Percentiles rank a stretch among this genome's conserved stretches.
phyloP scores from a whole-genome alignment of 306 rosid species.

The Prunus mongolica region DNA sequence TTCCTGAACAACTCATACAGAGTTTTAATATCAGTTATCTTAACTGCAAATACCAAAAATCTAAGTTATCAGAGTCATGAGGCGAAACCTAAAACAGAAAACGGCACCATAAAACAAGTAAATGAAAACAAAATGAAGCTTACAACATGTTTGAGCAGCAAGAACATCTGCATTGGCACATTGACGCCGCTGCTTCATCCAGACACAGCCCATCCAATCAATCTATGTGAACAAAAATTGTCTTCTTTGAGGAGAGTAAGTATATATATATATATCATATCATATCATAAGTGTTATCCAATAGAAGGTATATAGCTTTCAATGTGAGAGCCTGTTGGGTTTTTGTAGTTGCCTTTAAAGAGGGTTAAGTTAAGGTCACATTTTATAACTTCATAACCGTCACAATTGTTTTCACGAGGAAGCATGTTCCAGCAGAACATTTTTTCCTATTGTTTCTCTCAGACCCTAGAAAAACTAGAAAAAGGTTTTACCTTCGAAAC shows the following conservation, averaged over 20 bases:
- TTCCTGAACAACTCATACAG: conserved; percentile 50
- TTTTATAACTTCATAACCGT: not conserved
- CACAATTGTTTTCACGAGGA: not conserved
- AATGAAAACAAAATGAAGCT: conserved; percentile 4
- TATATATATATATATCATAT: not conserved
- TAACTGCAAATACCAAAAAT: conserved; percentile 28
- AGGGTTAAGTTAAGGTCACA: not conserved
- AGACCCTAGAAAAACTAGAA: not conserved
- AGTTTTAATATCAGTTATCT: conserved; percentile 34
- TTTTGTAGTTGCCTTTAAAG: not conserved
- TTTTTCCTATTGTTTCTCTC: not conserved
- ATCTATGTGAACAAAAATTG: not conserved
- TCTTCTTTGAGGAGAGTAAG: not conserved
- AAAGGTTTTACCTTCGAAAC: not conserved
- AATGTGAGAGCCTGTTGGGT: not conserved
- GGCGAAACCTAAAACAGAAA: not conserved
- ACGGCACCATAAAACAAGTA: not conserved
- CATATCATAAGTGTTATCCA: not conserved
- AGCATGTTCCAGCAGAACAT: not conserved
- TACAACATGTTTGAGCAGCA: conserved; percentile 55
- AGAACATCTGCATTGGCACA: conserved; percentile 37
- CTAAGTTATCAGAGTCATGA: not conserved
- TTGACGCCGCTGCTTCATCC: conserved; percentile 33
- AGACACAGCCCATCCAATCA: conserved; percentile 23
- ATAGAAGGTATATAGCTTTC: not conserved